Evolutionary conservation across 2,329 filamentous ascomycete genomes (phyloP).

Genomic region (Cadophora sp.): DNA sequence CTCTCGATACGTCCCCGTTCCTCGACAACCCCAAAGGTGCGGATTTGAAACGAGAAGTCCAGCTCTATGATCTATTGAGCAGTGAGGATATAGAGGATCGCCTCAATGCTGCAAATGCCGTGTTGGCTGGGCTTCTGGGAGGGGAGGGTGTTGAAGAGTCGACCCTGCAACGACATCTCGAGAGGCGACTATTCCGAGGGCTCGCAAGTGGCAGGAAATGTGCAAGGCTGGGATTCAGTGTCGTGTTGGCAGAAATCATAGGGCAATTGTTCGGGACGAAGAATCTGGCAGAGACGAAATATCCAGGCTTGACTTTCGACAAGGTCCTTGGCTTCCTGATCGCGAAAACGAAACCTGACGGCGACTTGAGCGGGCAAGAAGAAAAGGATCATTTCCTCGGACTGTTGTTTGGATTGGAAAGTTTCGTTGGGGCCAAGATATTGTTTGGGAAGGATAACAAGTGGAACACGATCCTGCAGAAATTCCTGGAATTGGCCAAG

Average conservation of each 20-base stretch:
- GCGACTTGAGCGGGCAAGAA: slow-evolving; percentile 71
- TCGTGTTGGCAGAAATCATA: slow-evolving; percentile 84
- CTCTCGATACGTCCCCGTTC: slow-evolving; percentile 51
- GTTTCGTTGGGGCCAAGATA: slow-evolving; percentile 80
- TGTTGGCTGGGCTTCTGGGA: slow-evolving; percentile 62
- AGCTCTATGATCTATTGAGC: slow-evolving; percentile 66
- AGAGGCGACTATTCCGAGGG: slow-evolving; percentile 79
- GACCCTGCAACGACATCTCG: slow-evolving; percentile 64
- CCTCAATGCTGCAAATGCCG: slow-evolving; percentile 63
- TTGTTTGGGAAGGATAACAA: slow-evolving; percentile 66
- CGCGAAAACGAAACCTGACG: slow-evolving; percentile 61
- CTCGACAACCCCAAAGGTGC: slow-evolving; percentile 58
- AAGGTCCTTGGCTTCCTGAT: slow-evolving; percentile 59
- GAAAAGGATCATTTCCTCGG: slow-evolving; percentile 86
- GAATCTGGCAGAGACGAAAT: slow-evolving; percentile 53
- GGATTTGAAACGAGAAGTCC: slow-evolving; percentile 63
- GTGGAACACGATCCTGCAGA: slow-evolving; percentile 73
- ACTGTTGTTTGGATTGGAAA: slow-evolving; percentile 84
- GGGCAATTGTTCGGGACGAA: slow-evolving; percentile 69
- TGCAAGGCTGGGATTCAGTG: slow-evolving; percentile 85
- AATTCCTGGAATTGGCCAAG: slow-evolving; percentile 75
- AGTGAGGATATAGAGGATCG: slow-evolving; percentile 64
- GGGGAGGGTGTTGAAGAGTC: slow-evolving; percentile 57
- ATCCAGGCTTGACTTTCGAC: slow-evolving; percentile 63
- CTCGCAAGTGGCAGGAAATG: slow-evolving; percentile 90